phyloP scores from a whole-genome alignment of 2,329 filamentous ascomycete species.

The Ophiostoma himal-ulmi region DNA sequence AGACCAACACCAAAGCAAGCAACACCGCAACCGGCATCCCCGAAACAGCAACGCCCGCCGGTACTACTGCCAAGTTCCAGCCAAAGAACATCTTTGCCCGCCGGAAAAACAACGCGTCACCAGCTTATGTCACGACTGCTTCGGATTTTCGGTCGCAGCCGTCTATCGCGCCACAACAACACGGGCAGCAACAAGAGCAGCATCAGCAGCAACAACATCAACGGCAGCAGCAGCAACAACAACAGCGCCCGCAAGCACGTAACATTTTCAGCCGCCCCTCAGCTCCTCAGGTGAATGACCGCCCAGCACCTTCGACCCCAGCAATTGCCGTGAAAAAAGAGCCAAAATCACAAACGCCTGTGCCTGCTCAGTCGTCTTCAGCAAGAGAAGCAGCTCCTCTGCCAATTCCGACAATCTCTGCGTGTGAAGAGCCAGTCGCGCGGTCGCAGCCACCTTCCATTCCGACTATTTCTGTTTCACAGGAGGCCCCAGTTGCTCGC shows the following conservation, averaged over 20 bases:
- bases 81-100: slow-evolving; percentile 25
- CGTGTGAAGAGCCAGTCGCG: slow-evolving; percentile 11
- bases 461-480: slow-evolving; percentile 36
- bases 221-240: slow-evolving; percentile 23
- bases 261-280: slow-evolving; percentile 31
- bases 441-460: slow-evolving; percentile 28
- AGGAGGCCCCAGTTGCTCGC: slow-evolving; percentile 30
- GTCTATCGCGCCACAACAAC: slow-evolving; percentile 31
- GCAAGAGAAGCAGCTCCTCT: not conserved
- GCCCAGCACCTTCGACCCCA: slow-evolving; percentile 31
- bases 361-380: not conserved
- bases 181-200: slow-evolving; percentile 16
- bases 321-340: slow-evolving; percentile 20
- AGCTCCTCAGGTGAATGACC: slow-evolving; percentile 43
- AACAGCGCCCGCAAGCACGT: slow-evolving; percentile 35
- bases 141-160: slow-evolving; percentile 39
- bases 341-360: not conserved
- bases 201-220: slow-evolving; percentile 14
- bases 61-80: slow-evolving; percentile 27
- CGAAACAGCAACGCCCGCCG: slow-evolving; percentile 24
- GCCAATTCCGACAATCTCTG: slow-evolving; percentile 14
- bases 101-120: slow-evolving; percentile 34
- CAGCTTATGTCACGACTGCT: slow-evolving; percentile 53
- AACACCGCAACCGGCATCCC: slow-evolving; percentile 25
- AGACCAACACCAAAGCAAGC: slow-evolving; percentile 26